Evolutionary conservation across 1,139 yeast species (phyloP), one percentile per base, ranked within the genome.

Genomic region (Kodamaea anthophila): DNA sequence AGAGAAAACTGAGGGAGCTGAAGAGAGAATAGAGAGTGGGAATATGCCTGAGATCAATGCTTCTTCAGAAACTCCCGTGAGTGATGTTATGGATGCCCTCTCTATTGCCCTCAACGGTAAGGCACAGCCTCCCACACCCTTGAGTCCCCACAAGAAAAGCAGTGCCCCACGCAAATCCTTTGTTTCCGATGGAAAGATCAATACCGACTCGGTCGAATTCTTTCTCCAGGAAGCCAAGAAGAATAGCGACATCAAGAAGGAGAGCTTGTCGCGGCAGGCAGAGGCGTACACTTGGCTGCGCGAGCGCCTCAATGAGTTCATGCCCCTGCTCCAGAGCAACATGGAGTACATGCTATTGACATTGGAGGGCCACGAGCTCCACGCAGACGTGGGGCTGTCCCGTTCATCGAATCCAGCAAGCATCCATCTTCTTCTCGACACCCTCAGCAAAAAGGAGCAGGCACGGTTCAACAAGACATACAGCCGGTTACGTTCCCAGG

Each of bases 251-350:
- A 31, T 31, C 13, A 59, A 57, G 10, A 67, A 65, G 18, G 73
- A 71, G 34, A 61, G 59, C 22, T 46, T 58, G 29, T 70, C 71
- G 42, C 60, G 76, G 26, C 70, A 69, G 31, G 47, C 60, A 21
- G 63, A 65, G 28, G 78, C 82, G 1, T 73, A 56, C 41, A 80
- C 74, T 32, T 74, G 77, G 73, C 60, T 70, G 30, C 54, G 46
- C 23, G 18, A 18, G 11, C 54, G 58, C 24, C 51, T 57, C 39
- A 40, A 45, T 11, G 27, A 24, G 21, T 18, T 24, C 8, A 3
- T 9, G 3, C 27, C 27, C 4, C 21, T 16, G 15, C 18, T 24
- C 21, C 46, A 52, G 11, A 44, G 57, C 13, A 62, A 72, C 5
- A 29, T 39, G 15, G 72, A 73, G 35, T 76, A 63, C 40, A 44